Evolutionary conservation across 768 basidiomycete genomes (phyloP), one percentile per base, ranked within the genome.

Genomic region (Calocybe indica): DNA sequence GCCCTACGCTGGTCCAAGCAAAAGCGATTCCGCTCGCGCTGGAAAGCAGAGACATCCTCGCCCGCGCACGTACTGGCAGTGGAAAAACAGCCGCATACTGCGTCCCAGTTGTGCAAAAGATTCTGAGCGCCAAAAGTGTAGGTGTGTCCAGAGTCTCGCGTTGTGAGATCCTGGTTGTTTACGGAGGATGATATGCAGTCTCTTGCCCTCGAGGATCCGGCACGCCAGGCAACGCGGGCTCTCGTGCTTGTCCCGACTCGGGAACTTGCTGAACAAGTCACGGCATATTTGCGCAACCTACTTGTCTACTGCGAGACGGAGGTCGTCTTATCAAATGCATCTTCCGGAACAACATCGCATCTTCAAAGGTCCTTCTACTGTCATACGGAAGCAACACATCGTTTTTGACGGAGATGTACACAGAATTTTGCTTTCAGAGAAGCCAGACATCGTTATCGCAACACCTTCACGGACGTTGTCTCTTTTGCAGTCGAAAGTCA

Each of bases 71-170:
- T 31, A 99, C 96, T 3, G 96, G 96, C 12, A 93, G 90, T 48
- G 96, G 96, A 22, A 99, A 99, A 71, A 99, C 96, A 0, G 91
- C 88, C 3, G 92, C 96, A 2, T 99, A 99, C 62, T 91, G 89
- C 56, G 75, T 98, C 7, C 96, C 96, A 0, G 68, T 94, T 22
- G 72, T 91, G 0, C 93, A 98, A 62, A 94, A 92, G 63, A 83
- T 98, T 15, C 59, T 97, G 46, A 79, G 73, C 52, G 77, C 79
- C 2, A 94, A 93, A 78, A 73, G 70, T 62, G 92, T 92, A 63
- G 65, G 85, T 76, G 50, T 56, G 56, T 60, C 58, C 53, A 42
- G 40, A 47, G 12, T 41, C 36, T 43, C 34, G 14, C 44, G 11
- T 40, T 28, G 5, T 14, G 42, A 1, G 22, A 45, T 34, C 14